Percentiles rank a stretch among this genome's conserved stretches.
phyloP scores from a whole-genome alignment of 2,329 filamentous ascomycete species.

The Trichoderma atrobrunneum region DNA sequence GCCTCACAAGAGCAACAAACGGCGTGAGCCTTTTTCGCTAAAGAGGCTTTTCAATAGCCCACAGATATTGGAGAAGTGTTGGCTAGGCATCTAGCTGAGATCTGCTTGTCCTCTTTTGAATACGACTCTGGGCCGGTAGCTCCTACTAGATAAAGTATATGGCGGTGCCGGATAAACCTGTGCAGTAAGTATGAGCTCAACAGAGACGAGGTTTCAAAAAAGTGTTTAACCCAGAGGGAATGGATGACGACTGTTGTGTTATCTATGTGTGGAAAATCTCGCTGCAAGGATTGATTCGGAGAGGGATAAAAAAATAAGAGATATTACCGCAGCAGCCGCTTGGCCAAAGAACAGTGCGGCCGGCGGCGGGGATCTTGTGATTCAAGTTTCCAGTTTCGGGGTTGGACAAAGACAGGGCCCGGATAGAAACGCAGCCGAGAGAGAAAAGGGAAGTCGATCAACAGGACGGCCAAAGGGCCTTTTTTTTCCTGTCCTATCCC shows the following conservation, averaged over 20 bases:
- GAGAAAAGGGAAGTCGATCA: constrained; percentile 19
- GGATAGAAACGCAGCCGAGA: constrained; percentile 5
- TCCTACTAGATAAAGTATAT: not conserved
- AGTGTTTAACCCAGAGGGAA: not conserved
- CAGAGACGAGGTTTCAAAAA: not conserved
- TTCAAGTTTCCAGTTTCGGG: constrained; percentile 16
- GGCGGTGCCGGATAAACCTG: not conserved
- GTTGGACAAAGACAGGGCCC: constrained; percentile 14
- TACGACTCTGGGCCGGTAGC: not conserved
- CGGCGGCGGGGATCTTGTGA: constrained; percentile 17
- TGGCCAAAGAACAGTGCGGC: not conserved
- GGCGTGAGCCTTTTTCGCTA: not conserved
- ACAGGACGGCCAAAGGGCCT: not conserved
- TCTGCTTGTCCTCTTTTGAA: not conserved
- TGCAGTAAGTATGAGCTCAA: not conserved
- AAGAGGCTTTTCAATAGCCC: not conserved
- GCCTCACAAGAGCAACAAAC: not conserved
- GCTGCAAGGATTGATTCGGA: not conserved
- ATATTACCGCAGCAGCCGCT: constrained; percentile 17
- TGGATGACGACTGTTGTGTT: not conserved
- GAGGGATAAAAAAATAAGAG: not conserved
- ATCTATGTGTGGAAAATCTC: not conserved
- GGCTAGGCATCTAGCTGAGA: not conserved
- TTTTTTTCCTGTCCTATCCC: not conserved
- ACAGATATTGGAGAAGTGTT: not conserved